A percentile compares a stretch with the other conserved stretches of the same genome.
Evolutionary conservation across 2,329 filamentous ascomycete species (phyloP).

Genomic region (Fusarium secorum): DNA sequence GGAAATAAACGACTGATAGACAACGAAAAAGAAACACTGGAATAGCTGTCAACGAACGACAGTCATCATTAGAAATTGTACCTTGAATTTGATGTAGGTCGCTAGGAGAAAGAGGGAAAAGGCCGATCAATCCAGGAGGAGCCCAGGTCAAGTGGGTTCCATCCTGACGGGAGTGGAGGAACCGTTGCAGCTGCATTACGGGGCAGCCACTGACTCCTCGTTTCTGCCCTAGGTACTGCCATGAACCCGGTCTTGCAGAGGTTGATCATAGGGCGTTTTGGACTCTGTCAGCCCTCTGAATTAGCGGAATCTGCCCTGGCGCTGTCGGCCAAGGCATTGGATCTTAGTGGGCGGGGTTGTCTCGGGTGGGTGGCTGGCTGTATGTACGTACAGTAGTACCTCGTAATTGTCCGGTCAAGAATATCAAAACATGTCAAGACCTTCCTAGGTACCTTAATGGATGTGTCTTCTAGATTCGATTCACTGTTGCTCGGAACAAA

Average conservation of each 20-base stretch:
- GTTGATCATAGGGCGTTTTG: slow-evolving; percentile 12
- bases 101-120: slow-evolving; percentile 17
- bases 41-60: slow-evolving; percentile 17
- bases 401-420: background rate
- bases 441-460: background rate
- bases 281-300: background rate
- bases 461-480: background rate
- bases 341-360: background rate
- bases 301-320: slow-evolving; percentile 1
- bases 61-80: slow-evolving; percentile 14
- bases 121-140: background rate
- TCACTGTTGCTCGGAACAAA: background rate
- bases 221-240: background rate
- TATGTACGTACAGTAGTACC: background rate
- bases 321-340: background rate
- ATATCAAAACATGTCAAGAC: background rate
- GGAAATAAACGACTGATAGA: slow-evolving; percentile 2
- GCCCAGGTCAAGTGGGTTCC: background rate
- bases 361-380: background rate
- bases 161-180: background rate
- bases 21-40: background rate
- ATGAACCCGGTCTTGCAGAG: background rate
- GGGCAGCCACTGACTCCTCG: slow-evolving; percentile 1
- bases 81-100: slow-evolving; percentile 11
- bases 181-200: slow-evolving; percentile 8